Base-by-base conservation (phyloP, 2,329 filamentous ascomycete species). In the Xylogone sp. region DNA sequence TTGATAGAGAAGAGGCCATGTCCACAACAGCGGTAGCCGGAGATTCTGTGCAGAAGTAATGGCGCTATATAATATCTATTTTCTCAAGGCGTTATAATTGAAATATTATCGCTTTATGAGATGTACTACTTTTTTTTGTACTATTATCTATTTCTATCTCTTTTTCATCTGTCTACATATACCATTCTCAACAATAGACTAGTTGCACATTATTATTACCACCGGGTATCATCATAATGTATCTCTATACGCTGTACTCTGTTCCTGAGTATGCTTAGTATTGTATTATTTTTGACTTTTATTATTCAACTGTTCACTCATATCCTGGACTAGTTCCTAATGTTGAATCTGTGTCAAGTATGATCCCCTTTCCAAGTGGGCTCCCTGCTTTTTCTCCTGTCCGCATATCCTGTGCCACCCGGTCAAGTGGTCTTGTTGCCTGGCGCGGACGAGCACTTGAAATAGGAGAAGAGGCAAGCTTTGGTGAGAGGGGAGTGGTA, bases 321-420 rank as follows among this genome's bases (percentile, higher is more conserved):
- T 39, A 59, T 5, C 60, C 60, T 10, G 62, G 64, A 46, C 61
- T 65, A 2, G 62, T 64, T 13, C 62, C 64, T 2, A 66, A 43
- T 2, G 61, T 60, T 10, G 62, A 64, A 46, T 66, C 63, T 1
- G 62, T 63, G 22, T 64, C 61, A 10, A 56, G 56, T 51, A 56
- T 64, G 16, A 61, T 47, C 0, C 59, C 59, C 45, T 56, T 54
- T 20, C 63, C 63, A 9, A 65, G 51, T 5, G 62, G 61, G 51
- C 63, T 65, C 12, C 56, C 56, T 20, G 54, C 58, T 24, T 34
- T 55, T 3, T 29, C 46, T 6, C 5, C 21, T 16, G 46, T 29
- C 7, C 54, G 46, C 21, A 16, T 18, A 39, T 56, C 57, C 6
- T 53, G 34, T 44, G 58, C 53, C 19, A 62, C 55, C 8, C 62